Conservation (phyloP, 768 basidiomycete species). For the Royoungia palumana region DNA sequence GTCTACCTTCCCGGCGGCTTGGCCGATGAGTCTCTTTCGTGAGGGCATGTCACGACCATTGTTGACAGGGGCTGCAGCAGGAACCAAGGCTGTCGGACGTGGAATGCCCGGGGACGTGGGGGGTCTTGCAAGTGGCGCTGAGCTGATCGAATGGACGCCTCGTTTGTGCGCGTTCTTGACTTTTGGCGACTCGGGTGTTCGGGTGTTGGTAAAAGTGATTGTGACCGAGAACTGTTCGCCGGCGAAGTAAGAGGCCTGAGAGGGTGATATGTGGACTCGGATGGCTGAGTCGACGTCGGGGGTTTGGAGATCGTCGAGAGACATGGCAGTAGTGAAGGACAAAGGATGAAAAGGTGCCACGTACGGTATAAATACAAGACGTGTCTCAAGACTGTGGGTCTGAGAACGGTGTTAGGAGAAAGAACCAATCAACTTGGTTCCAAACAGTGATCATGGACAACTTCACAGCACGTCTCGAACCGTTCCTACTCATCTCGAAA, state of each 20-base stretch:
- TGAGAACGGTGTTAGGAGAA: constrained; percentile 7
- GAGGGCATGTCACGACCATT: constrained; percentile 33
- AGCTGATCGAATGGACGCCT: constrained; percentile 77
- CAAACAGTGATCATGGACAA: constrained; percentile 37
- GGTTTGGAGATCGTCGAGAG: constrained; percentile 11
- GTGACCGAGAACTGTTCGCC: constrained; percentile 85
- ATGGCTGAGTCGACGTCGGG: constrained; percentile 45
- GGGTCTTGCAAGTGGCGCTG: constrained; percentile 75
- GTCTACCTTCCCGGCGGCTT: constrained; percentile 32
- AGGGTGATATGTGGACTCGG: constrained; percentile 70
- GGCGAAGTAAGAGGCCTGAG: constrained; percentile 89
- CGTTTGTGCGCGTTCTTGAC: constrained; percentile 54
- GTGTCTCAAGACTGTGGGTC: constrained; percentile 11
- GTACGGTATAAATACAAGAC: constrained; percentile 5
- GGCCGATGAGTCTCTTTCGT: constrained; percentile 59
- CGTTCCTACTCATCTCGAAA: constrained; percentile 88
- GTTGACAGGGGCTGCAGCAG: constrained; percentile 17
- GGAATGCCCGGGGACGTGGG: constrained; percentile 77
- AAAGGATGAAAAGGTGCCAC: not conserved
- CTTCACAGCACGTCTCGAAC: constrained; percentile 73
- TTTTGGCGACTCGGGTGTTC: constrained; percentile 44
- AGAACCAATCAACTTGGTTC: not conserved
- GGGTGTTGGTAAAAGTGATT: constrained; percentile 84
- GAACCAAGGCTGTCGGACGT: constrained; percentile 33
- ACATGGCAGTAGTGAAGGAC: constrained; percentile 11